These are phyloP conservation scores for Adiantum capillusveneris DNA, from an alignment of 75 land plant species.

Conservation along the genomic window DNA sequence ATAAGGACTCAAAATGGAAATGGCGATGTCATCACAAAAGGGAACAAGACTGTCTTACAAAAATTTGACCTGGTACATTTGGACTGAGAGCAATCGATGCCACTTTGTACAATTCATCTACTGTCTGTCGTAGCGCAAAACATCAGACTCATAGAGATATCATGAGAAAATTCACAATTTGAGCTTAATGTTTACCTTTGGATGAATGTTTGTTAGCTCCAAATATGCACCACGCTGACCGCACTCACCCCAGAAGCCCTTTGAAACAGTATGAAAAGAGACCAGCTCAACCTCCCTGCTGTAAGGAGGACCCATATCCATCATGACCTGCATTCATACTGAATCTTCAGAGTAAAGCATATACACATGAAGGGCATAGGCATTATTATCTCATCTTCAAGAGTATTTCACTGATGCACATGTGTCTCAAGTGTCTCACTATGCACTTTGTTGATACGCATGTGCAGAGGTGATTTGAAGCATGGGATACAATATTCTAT, in stretches of 20 bases:
- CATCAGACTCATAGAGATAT: background rate
- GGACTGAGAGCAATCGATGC: conserved; percentile 87
- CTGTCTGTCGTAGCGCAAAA: conserved; percentile 49
- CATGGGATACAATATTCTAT: too few relatives aligned
- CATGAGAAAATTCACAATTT: background rate
- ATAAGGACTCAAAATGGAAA: too few relatives aligned
- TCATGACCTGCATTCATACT: conserved; percentile 44
- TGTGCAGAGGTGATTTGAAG: too few relatives aligned
- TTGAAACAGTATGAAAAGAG: conserved; percentile 92
- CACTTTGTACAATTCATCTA: conserved; percentile 95
- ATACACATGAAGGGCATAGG: background rate
- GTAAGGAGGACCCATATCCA: conserved; percentile 76
- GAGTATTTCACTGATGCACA: too few relatives aligned
- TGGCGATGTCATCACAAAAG: background rate
- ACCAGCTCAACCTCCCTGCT: conserved; percentile 77
- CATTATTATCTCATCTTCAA: background rate
- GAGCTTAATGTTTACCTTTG: conserved; percentile 37
- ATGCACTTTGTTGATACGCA: too few relatives aligned
- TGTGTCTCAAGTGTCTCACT: too few relatives aligned
- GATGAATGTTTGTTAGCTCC: conserved; percentile 90
- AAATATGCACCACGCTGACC: conserved; percentile 98
- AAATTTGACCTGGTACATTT: conserved; percentile 90
- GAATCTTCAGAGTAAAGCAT: too few relatives aligned
- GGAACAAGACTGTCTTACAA: conserved; percentile 57
- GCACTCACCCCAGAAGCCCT: conserved; percentile 96